Conservation (phyloP, 495 filamentous ascomycete species). For the Sordaria brevicollis region DNA sequence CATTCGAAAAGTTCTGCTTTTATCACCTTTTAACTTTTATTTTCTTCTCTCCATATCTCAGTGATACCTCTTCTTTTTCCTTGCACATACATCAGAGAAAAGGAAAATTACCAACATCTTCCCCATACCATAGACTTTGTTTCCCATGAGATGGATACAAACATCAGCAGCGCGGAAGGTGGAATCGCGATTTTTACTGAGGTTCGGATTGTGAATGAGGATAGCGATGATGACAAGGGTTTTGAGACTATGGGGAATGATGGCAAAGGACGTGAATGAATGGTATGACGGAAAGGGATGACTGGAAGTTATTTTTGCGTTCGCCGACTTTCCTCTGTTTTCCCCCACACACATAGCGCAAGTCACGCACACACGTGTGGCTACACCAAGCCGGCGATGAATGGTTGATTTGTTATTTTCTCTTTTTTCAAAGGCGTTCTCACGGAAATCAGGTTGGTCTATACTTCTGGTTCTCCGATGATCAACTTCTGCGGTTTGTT, state of each 20-base stretch:
- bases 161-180: not conserved
- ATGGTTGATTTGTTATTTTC: not conserved
- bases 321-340: not conserved
- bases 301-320: not conserved
- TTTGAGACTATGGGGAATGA: not conserved
- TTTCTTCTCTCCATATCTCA: not conserved
- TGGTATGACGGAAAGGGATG: not conserved
- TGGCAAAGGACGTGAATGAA: not conserved
- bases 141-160: not conserved
- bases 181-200: not conserved
- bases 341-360: not conserved
- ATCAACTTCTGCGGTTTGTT: not conserved
- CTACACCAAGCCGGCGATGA: not conserved
- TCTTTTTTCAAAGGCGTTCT: not conserved
- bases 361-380: not conserved
- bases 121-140: not conserved
- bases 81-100: not conserved
- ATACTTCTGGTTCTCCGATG: not conserved
- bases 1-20: slow-evolving; percentile 21
- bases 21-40: not conserved
- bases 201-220: not conserved
- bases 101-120: not conserved
- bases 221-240: not conserved
- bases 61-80: not conserved
- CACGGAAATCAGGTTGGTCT: not conserved